These are phyloP conservation scores for Pyrenophora seminiperda DNA, from an alignment of 2,329 filamentous ascomycete genomes.

Conservation along the genomic window DNA sequence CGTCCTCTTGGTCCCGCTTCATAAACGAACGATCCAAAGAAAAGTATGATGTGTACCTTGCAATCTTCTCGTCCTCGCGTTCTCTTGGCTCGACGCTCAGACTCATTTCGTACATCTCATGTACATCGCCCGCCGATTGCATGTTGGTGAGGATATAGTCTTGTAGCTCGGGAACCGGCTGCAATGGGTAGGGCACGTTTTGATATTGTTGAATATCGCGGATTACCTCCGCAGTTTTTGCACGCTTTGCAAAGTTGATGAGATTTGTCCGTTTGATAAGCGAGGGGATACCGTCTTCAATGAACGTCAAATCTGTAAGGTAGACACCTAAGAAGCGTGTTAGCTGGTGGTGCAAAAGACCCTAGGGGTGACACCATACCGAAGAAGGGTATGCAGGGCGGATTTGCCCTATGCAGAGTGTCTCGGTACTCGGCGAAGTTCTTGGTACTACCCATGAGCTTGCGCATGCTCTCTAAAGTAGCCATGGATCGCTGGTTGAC, in stretches of 20 bases:
- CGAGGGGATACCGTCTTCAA: slow-evolving; percentile 96
- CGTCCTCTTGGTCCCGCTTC: slow-evolving; percentile 2
- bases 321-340: slow-evolving; percentile 72
- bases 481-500: slow-evolving; percentile 83
- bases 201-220: slow-evolving; percentile 99
- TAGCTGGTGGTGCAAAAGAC: background rate
- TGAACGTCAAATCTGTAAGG: slow-evolving; percentile 95
- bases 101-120: slow-evolving; percentile 99
- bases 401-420: slow-evolving; percentile 87
- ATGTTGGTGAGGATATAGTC: slow-evolving; percentile 97
- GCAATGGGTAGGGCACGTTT: slow-evolving; percentile 92
- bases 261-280: slow-evolving; percentile 94
- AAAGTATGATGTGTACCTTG: slow-evolving; percentile 68
- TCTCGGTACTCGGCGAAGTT: slow-evolving; percentile 98
- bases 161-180: slow-evolving; percentile 87
- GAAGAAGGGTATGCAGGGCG: slow-evolving; percentile 97
- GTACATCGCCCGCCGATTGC: slow-evolving; percentile 91
- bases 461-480: slow-evolving; percentile 87
- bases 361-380: slow-evolving; percentile 60
- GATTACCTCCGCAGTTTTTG: slow-evolving; percentile 97
- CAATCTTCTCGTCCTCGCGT: slow-evolving; percentile 98
- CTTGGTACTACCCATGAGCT: slow-evolving; percentile 94
- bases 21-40: slow-evolving; percentile 11
- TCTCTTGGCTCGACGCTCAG: slow-evolving; percentile 91
- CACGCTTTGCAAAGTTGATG: slow-evolving; percentile 98